Base-by-base conservation (phyloP, 768 basidiomycete genomes). In the Cubamyces lactineus region DNA sequence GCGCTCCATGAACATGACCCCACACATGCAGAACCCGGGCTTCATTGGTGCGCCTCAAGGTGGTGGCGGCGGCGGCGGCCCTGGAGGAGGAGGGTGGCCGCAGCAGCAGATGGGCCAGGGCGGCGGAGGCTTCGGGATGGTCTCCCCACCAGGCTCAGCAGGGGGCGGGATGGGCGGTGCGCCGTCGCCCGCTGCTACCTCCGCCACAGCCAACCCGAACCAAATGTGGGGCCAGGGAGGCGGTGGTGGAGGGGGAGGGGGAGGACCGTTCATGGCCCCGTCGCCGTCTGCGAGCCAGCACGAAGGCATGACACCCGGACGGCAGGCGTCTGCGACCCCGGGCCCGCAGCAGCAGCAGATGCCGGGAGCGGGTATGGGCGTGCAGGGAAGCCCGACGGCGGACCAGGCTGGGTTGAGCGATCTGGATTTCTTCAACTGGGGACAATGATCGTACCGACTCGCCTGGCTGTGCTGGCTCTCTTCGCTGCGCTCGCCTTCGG, bases 351-450 rank as follows among this genome's bases (percentile, higher is more conserved):
- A 71, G 15, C 81, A 81, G 64, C 77, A 76, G 61, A 75, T 77
- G 64, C 59, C 59, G 9, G 28, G 28, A 30, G 28, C 28, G 28
- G 28, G 28, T 3, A 34, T 34, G 34, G 34, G 34, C 1, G 34
- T 34, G 63, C 72, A 74, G 64, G 77, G 78, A 63, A 74, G 70
- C 57, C 76, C 78, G 59, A 72, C 75, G 57, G 70, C 70, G 67
- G 83, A 84, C 68, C 77, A 76, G 68, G 71, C 75, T 57, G 76
- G 78, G 40, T 56, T 74, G 54, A 77, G 70, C 67, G 86, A 86
- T 57, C 82, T 84, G 66, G 85, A 86, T 64, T 73, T 85, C 41
- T 74, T 85, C 71, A 84, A 83, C 70, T 87, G 86, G 83, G 45
- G 17, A 49, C 63, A 78, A 74, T 66, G 50, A 54, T 62, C 38